phyloP scores from a whole-genome alignment of 495 filamentous ascomycete species.

The Trypethelium eluteriae region DNA sequence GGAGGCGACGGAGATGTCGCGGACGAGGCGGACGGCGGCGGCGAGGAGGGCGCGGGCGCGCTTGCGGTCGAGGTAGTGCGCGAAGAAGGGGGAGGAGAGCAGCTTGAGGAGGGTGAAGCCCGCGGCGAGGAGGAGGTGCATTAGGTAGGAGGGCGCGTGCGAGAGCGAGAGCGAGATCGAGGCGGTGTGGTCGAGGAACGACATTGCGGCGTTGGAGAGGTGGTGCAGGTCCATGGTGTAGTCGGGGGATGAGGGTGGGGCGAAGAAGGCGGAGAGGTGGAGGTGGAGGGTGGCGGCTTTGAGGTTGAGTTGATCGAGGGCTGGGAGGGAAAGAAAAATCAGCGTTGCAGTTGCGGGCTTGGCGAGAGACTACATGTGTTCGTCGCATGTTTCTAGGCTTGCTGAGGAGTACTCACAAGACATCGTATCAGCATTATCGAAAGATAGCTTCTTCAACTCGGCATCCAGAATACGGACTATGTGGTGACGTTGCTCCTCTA shows the following conservation, averaged over 20 bases:
- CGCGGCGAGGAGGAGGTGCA: conserved; percentile 85
- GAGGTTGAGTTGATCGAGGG: conserved; percentile 52
- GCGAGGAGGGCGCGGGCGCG: conserved; percentile 70
- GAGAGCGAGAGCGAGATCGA: conserved; percentile 56
- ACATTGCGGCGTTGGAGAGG: conserved; percentile 65
- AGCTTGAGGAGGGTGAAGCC: conserved; percentile 75
- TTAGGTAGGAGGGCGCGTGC: conserved; percentile 55
- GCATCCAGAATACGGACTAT: conserved; percentile 51
- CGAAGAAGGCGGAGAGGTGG: conserved; percentile 81
- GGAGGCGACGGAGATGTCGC: conserved; percentile 65
- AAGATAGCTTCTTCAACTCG: conserved; percentile 43
- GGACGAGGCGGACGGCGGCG: conserved; percentile 65
- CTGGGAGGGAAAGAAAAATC: background rate
- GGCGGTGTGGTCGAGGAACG: conserved; percentile 67
- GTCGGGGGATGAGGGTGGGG: conserved; percentile 62
- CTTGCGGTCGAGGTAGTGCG: conserved; percentile 61
- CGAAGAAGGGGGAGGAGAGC: conserved; percentile 74
- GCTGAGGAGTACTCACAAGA: background rate
- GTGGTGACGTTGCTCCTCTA: conserved; percentile 60
- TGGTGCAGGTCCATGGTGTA: conserved; percentile 71
- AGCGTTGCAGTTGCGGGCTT: too few species aligned
- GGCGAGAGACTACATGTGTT: too few species aligned
- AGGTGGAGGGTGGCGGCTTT: conserved; percentile 75
- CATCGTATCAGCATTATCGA: conserved; percentile 4
- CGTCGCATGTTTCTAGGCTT: too few species aligned